Evolutionary conservation across 805 yeast species (phyloP).

Genomic region (Wickerhamiella azymoides): DNA sequence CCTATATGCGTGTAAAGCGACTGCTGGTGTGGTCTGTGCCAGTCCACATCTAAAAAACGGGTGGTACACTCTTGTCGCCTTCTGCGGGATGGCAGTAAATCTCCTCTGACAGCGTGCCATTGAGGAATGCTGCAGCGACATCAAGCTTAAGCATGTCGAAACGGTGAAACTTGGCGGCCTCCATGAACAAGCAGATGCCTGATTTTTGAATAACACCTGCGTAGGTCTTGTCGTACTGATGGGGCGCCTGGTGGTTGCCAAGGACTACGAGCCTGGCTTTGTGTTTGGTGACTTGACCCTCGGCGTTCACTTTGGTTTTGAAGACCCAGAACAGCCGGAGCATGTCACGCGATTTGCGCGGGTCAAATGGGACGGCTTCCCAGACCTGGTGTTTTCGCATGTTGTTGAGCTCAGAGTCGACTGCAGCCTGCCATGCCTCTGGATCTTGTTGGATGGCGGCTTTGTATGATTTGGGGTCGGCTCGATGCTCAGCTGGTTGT

Average conservation of each 20-base stretch:
- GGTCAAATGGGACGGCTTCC: neutral
- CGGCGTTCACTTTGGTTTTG: neutral
- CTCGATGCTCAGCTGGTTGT: too few species aligned
- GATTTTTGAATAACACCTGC: slow-evolving; percentile 1
- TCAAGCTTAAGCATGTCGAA: too few species aligned
- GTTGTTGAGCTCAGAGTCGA: neutral
- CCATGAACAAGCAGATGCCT: too few species aligned
- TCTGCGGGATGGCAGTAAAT: too few species aligned
- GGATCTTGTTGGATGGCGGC: neutral
- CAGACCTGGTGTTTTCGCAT: neutral
- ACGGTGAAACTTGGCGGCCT: too few species aligned
- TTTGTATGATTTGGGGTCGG: too few species aligned
- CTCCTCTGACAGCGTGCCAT: too few species aligned
- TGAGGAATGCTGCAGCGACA: too few species aligned
- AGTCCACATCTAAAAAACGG: too few species aligned
- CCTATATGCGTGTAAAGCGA: too few species aligned
- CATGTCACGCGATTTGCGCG: neutral
- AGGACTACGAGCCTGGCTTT: neutral
- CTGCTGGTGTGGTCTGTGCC: too few species aligned
- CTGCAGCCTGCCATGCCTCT: neutral
- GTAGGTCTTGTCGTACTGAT: neutral
- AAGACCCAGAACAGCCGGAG: neutral
- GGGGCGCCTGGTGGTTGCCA: neutral
- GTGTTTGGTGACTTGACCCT: neutral
- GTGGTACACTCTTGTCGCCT: too few species aligned